Base-by-base conservation (phyloP, 176 grass and related monocot genomes). In the Triticum monococcum region DNA sequence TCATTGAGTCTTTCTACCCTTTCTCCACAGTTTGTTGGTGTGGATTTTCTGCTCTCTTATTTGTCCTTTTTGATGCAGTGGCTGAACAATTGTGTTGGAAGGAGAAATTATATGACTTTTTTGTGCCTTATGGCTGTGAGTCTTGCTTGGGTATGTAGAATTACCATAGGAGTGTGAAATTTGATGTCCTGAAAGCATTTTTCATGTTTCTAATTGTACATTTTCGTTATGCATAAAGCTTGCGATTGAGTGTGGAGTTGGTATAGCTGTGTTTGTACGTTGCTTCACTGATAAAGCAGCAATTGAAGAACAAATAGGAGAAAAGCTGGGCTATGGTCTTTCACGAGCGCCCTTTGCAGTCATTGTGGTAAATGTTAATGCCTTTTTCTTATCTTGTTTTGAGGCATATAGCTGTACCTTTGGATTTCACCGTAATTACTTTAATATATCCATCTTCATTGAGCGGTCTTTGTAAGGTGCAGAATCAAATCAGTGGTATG, bases 71-170 rank as follows among this genome's bases (percentile, higher is more conserved):
- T 88, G 61, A 64, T 87, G 77, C 88, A 99, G 97, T 99, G 97
- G 97, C 90, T 99, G 69, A 99, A 99, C 81, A 99, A 99, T 87
- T 99, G 97, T 89, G 97, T 99, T 68, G 97, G 97, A 78, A 91
- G 90, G 38, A 99, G 94, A 86, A 99, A 99, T 84, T 99, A 99
- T 65, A 63, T 79, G 45, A 91, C 91, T 9, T 99, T 99, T 84
- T 86, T 99, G 48, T 82, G 90, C 83, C 97, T 99, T 70, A 99
- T 99, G 97, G 94, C 92, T 9, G 81, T 88, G 22, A 87, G 97
- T 83, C 92, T 99, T 84, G 64, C 85, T 77, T 99, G 97, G 97
- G 97, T 99, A 94, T 91, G 88, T 86, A 69, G 8, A 81, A 68
- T 88, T 45, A 45, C 41, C 11, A 45, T 45, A 45, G 41, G 61